A percentile compares a stretch with the other conserved stretches of the same genome.
Evolutionary conservation across 2,329 filamentous ascomycete genomes (phyloP).

Genomic region (Fusarium pseudograminearum): DNA sequence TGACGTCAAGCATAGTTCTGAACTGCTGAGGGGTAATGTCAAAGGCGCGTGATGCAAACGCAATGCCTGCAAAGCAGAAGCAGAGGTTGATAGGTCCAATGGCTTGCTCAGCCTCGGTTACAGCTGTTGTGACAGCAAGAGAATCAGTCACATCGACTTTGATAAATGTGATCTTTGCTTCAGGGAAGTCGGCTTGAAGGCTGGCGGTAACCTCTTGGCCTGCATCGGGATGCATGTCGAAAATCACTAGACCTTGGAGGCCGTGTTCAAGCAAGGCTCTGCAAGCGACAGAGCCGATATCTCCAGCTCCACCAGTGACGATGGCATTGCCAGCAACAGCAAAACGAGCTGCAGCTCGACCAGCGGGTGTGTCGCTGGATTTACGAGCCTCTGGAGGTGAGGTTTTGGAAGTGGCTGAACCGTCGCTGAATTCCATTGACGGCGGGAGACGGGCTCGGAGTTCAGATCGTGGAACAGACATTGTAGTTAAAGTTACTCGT

Average conservation of each 20-base stretch:
- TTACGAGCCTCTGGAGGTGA: fast-evolving
- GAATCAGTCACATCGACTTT: constrained; percentile 19
- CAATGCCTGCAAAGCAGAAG: constrained; percentile 29
- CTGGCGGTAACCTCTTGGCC: not conserved
- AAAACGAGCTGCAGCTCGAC: not conserved
- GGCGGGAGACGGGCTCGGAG: constrained; percentile 15
- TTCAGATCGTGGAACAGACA: constrained; percentile 23
- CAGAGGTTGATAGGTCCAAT: constrained; percentile 11
- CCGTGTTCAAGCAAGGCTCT: constrained; percentile 22
- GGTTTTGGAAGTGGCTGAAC: constrained; percentile 6
- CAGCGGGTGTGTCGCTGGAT: fast-evolving
- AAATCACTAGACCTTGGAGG: constrained; percentile 6
- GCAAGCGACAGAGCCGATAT: constrained; percentile 14
- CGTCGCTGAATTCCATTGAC: constrained; percentile 27
- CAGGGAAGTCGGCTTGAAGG: constrained; percentile 9
- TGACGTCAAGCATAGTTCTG: constrained; percentile 76
- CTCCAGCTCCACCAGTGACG: constrained; percentile 16
- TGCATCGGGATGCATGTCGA: constrained; percentile 13
- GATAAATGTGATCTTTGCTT: constrained; percentile 1
- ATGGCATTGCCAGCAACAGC: constrained; percentile 3
- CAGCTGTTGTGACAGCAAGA: not conserved
- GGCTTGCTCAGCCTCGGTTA: not conserved
- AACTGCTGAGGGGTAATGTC: constrained; percentile 70
- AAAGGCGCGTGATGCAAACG: constrained; percentile 63
- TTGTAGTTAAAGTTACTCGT: not conserved